Conservation (phyloP, 805 yeast species). For the Osmozyma mogii region DNA sequence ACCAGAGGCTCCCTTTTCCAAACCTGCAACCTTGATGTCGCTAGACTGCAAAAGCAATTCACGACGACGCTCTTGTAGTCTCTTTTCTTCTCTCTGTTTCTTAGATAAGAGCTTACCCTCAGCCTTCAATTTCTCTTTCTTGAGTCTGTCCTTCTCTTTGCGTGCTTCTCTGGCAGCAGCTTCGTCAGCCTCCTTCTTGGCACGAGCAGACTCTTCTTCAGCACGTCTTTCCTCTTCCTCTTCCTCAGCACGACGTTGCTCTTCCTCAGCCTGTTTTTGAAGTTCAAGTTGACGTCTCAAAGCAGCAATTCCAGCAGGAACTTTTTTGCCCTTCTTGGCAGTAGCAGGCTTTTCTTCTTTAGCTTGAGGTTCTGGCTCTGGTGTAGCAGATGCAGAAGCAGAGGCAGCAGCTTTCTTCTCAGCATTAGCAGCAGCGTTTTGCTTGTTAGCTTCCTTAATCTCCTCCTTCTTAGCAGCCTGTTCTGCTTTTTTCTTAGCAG, state of each 20-base stretch:
- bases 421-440: conserved; percentile 33
- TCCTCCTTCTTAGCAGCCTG: conserved; percentile 54
- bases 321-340: conserved; percentile 52
- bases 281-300: conserved; percentile 83
- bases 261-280: conserved; percentile 83
- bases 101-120: conserved; percentile 93
- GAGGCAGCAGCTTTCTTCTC: conserved; percentile 18
- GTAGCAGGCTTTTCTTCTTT: conserved; percentile 28
- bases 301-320: conserved; percentile 87
- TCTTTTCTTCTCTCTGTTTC: conserved; percentile 92
- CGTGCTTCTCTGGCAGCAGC: conserved; percentile 56
- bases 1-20: conserved; percentile 31
- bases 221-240: conserved; percentile 46
- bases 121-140: conserved; percentile 86
- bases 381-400: conserved; percentile 17
- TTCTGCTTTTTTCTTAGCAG: conserved; percentile 74
- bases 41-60: conserved; percentile 73
- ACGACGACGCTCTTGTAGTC: conserved; percentile 79
- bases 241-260: conserved; percentile 63
- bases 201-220: conserved; percentile 43
- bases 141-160: conserved; percentile 81
- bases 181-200: conserved; percentile 57
- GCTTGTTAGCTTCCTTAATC: conserved; percentile 41
- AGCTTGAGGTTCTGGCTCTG: conserved; percentile 30
- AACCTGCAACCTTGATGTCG: conserved; percentile 67